Evolutionary conservation across 306 rosid genomes (phyloP), one percentile per base, ranked within the genome.

Genomic region (Cicer pinnatifidum): DNA sequence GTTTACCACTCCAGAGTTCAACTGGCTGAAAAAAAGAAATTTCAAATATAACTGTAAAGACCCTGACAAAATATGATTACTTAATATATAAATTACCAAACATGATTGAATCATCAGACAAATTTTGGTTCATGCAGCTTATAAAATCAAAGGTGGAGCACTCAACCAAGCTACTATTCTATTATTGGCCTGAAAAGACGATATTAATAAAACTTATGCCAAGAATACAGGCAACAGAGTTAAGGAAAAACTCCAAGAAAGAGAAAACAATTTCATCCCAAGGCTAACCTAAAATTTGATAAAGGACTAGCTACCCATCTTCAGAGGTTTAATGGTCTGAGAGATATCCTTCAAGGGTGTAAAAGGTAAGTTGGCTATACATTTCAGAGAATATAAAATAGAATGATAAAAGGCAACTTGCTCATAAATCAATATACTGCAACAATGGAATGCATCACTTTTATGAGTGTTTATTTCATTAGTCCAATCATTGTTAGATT

Each of bases 1-100:
- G 98, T 78, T 93, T 93, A 45, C 98, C 98, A 54, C 97, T 93
- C 98, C 98, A 93, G 39, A 93, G 94, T 83, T 93, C 98, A 57
- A 91, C 82, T 13, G 98, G 98, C 98, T 93, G 88, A 84, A 87
- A 81, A 71, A 48, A 80, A 75, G 17, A 6, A 75, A 79, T 67
- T 43, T 50, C 67, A 66, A 15, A 37, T 9, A 52, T 52, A 11
- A 52, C 23, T 52, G 9, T 58, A 33, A 58, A 58, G 17, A 58
- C 15, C 16, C 23, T 47, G 41, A 73, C 52, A 75, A 66, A 62
- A 52, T 40, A 77, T 12, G 40, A 9, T 12, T 44, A 61, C 2
- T 40, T 47, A 40, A 17, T 23, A 57, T 67, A 68, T 9, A 57
- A 76, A 62, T 68, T 46, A 73, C 48, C 44, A 56, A 76, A 65